Evolutionary conservation across 345 rosid genomes (phyloP).

Genomic region (Camelina laxa): DNA sequence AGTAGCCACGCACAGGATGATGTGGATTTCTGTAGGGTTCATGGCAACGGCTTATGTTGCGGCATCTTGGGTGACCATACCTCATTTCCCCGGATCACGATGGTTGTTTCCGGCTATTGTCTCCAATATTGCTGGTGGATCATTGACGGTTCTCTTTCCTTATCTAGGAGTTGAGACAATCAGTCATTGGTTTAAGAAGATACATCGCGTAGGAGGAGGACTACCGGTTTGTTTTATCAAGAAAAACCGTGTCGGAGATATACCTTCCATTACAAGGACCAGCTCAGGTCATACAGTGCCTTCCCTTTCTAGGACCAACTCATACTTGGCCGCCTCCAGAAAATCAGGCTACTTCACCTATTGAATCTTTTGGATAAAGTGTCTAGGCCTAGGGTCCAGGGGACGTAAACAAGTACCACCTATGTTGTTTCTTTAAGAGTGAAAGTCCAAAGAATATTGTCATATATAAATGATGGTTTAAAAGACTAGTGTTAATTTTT

Average conservation of each 20-base stretch:
- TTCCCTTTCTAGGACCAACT: conserved; percentile 19
- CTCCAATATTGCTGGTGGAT: conserved; percentile 52
- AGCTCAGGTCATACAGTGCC: neutral
- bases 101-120: conserved; percentile 50
- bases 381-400: too few relatives aligned
- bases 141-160: conserved; percentile 40
- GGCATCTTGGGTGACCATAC: conserved; percentile 58
- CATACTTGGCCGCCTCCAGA: conserved; percentile 13
- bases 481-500: too few relatives aligned
- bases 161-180: conserved; percentile 50
- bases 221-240: neutral
- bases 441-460: too few relatives aligned
- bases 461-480: too few relatives aligned
- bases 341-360: conserved; percentile 23
- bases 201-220: neutral
- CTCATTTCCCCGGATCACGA: conserved; percentile 39
- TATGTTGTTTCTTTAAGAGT: too few relatives aligned
- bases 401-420: neutral
- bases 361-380: neutral
- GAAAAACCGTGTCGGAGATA: neutral
- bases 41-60: conserved; percentile 64
- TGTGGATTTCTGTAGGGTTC: conserved; percentile 64
- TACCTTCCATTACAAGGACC: neutral
- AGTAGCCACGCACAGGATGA: conserved; percentile 55
- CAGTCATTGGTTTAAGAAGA: conserved; percentile 48